A percentile compares a stretch with the other conserved stretches of the same genome.
Conservation (phyloP, 2,329 filamentous ascomycete genomes). For the Colletotrichum acutatum region DNA sequence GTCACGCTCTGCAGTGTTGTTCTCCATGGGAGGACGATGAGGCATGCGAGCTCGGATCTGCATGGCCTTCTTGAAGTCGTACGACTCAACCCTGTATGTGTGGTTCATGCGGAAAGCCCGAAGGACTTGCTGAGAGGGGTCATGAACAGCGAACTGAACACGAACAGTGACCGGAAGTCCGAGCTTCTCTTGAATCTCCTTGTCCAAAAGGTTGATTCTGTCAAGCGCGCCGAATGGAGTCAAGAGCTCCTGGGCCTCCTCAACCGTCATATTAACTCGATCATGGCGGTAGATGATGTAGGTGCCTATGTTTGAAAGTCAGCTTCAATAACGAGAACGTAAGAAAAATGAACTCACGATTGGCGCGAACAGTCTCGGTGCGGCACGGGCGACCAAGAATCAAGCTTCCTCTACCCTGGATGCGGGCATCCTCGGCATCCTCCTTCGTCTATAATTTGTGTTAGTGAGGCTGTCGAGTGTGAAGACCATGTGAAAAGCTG, state of each 20-base stretch:
- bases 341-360: conserved; percentile 56
- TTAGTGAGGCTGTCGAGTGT: conserved; percentile 39
- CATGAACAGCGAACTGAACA: conserved; percentile 62
- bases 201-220: conserved; percentile 41
- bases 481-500: conserved; percentile 9
- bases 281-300: conserved; percentile 59
- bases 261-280: conserved; percentile 48
- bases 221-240: conserved; percentile 57
- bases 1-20: conserved; percentile 52
- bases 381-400: conserved; percentile 69
- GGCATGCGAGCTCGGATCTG: conserved; percentile 28
- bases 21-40: conserved; percentile 42
- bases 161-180: conserved; percentile 51
- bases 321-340: conserved; percentile 31
- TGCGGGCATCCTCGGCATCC: conserved; percentile 61
- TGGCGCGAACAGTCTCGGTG: conserved; percentile 68
- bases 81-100: conserved; percentile 43
- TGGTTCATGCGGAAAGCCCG: conserved; percentile 50
- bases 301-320: conserved; percentile 51
- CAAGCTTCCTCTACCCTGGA: conserved; percentile 55
- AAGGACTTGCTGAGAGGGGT: conserved; percentile 60
- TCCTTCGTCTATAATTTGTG: conserved; percentile 52
- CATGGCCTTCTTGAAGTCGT: conserved; percentile 41
- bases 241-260: conserved; percentile 58
- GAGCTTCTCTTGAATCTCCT: conserved; percentile 46